A percentile compares a stretch with the other conserved stretches of the same genome.
Conservation (phyloP, 768 basidiomycete species). For the Amylocystis lapponica region DNA sequence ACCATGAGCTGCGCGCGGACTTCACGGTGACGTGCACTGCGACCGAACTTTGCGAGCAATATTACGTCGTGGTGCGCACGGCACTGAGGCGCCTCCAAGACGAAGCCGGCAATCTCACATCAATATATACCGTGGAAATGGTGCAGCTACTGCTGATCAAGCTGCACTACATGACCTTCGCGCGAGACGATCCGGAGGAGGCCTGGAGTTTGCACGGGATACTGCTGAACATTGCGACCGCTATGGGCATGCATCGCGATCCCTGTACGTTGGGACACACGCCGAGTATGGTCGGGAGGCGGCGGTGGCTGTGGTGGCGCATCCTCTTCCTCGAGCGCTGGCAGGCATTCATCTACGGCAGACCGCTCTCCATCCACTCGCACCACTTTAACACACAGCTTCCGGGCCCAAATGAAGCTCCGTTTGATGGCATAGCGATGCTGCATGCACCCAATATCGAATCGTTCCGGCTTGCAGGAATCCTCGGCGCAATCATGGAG, state of each 20-base stretch:
- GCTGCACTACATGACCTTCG: constrained; percentile 65
- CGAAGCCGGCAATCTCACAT: constrained; percentile 29
- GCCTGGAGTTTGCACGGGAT: constrained; percentile 75
- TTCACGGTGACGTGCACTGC: constrained; percentile 63
- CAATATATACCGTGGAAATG: constrained; percentile 50
- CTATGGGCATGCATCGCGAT: constrained; percentile 83
- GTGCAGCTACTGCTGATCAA: constrained; percentile 70
- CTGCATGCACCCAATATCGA: constrained; percentile 69
- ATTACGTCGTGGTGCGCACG: constrained; percentile 28
- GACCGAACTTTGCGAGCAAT: constrained; percentile 45
- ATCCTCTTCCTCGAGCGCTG: constrained; percentile 77
- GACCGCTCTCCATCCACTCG: constrained; percentile 68
- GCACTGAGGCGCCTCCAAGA: constrained; percentile 51
- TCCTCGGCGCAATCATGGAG: constrained; percentile 82
- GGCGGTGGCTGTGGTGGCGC: constrained; percentile 92
- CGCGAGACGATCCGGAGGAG: constrained; percentile 74
- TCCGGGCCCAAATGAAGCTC: constrained; percentile 55
- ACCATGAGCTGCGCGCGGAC: constrained; percentile 60
- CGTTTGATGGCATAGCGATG: constrained; percentile 45
- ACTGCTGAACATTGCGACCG: constrained; percentile 66
- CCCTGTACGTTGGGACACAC: constrained; percentile 74
- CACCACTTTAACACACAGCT: constrained; percentile 82
- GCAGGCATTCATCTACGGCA: constrained; percentile 85
- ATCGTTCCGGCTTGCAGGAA: constrained; percentile 66
- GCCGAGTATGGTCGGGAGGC: constrained; percentile 61